These are phyloP conservation scores for Cymodocea nodosa DNA, from an alignment of 116 monocot genomes.

Conservation along the genomic window DNA sequence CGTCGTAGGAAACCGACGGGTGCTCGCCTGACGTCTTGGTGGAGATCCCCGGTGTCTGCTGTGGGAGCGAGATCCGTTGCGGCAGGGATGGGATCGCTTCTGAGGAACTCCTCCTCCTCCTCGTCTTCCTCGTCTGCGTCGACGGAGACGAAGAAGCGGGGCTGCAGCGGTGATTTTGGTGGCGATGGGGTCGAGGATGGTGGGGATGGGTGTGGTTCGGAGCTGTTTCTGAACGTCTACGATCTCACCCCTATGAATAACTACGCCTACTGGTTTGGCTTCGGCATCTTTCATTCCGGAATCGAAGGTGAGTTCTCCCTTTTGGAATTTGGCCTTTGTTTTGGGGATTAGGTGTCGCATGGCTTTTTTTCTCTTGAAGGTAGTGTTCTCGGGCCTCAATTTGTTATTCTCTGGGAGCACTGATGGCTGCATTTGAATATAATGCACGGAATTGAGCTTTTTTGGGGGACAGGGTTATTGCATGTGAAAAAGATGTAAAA, in stretches of 20 bases:
- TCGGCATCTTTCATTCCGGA: slow-evolving; percentile 88
- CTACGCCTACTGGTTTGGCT: slow-evolving; percentile 59
- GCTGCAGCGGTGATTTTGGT: too few relatives aligned
- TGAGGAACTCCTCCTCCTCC: slow-evolving; percentile 7
- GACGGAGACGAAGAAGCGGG: not conserved
- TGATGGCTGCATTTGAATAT: too few relatives aligned
- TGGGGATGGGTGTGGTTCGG: slow-evolving; percentile 3
- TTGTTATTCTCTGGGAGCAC: too few relatives aligned
- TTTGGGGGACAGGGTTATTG: too few relatives aligned
- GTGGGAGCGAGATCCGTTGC: not conserved
- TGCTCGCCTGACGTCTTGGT: not conserved
- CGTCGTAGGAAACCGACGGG: too few relatives aligned
- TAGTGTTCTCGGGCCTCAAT: too few relatives aligned
- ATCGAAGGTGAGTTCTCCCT: slow-evolving; percentile 50
- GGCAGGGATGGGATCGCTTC: slow-evolving; percentile 6
- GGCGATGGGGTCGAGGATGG: not conserved
- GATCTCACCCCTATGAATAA: slow-evolving; percentile 76
- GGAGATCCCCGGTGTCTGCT: not conserved
- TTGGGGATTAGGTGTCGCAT: not conserved
- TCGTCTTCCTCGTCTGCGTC: slow-evolving; percentile 6
- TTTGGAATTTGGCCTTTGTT: not conserved
- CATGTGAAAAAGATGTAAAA: too few relatives aligned
- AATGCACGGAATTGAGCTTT: too few relatives aligned
- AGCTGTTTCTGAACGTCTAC: slow-evolving; percentile 64
- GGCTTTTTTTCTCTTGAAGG: too few relatives aligned